Base-by-base conservation (phyloP, 148 eudicot species). In the Fallopia convolvulus region DNA sequence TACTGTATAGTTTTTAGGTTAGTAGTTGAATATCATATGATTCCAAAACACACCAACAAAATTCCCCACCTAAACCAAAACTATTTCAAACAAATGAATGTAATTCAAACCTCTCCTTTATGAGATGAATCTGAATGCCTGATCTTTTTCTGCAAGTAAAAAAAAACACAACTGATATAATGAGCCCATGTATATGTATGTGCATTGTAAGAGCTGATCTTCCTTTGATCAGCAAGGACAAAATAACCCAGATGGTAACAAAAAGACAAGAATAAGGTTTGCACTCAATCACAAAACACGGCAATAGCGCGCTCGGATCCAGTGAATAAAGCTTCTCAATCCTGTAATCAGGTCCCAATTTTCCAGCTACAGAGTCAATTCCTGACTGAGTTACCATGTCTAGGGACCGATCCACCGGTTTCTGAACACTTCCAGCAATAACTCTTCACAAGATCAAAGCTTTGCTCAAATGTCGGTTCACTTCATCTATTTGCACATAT, bases 381-480 rank as follows among this genome's bases (percentile, higher is more conserved):
- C 90, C 91, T 8, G 89, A 80, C 74, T 80, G 73, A 55, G 77
- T 82, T 7, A 80, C 76, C 44, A 74, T 79, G n/a, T 86, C 74
- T 53, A 86, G 87, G 53, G 84, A 80, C 9, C 79, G 33, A 78
- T 85, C 83, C 79, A 83, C 47, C 0, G 92, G 92, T 78, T 84
- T 85, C 75, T 92, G 91, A 20, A 92, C 97, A 36, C 94, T 85
- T 42, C 94, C 97, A 0, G 94, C 97, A 42, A 92, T 86, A 63
- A 89, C 94, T 75, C 97, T 86, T 70, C 94, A 92, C 2, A 92
- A 79, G 47, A 92, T 87, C 79, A 92, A 79, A 42, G 89, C 92
- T 83, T 82, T 90, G 48, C 80, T 83, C 20, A 68, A 4, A 30
- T 18, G 48, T 10, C 21, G 41, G 18, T 77, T 70, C 14, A 74